These are phyloP conservation scores for Hemileia vastatrix DNA, from an alignment of 1,284 basidiomycete genomes.

Conservation along the genomic window DNA sequence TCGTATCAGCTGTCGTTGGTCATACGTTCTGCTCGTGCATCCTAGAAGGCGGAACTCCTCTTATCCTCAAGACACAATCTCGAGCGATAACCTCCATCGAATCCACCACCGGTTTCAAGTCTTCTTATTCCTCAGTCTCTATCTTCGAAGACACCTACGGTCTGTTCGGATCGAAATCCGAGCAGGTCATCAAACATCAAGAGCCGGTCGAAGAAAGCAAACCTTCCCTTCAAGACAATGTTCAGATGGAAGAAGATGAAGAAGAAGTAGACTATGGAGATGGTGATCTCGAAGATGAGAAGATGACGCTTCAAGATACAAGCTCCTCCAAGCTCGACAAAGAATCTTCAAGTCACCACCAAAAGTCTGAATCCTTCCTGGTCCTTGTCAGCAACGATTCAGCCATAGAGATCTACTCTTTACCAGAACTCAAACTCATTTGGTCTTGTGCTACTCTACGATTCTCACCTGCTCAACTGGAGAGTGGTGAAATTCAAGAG, in stretches of 20 bases:
- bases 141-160: conserved; percentile 11
- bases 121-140: not conserved
- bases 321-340: too few relatives aligned
- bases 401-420: too few relatives aligned
- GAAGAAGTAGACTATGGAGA: conserved; percentile 35
- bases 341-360: too few relatives aligned
- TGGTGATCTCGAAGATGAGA: conserved; percentile 17
- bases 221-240: too few relatives aligned
- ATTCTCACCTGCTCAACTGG: not conserved
- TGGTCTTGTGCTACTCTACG: not conserved
- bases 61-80: not conserved
- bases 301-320: not conserved
- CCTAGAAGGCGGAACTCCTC: not conserved
- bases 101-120: too few relatives aligned
- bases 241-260: conserved; percentile 23
- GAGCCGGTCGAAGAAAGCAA: too few relatives aligned
- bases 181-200: not conserved
- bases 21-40: not conserved
- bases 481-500: not conserved
- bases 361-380: conserved; percentile 7
- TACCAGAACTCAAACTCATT: too few relatives aligned
- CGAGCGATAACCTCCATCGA: too few relatives aligned
- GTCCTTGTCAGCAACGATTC: too few relatives aligned
- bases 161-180: not conserved
- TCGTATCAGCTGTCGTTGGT: not conserved